phyloP scores from a whole-genome alignment of 2,329 filamentous ascomycete species.

The Raffaelea albimanens region DNA sequence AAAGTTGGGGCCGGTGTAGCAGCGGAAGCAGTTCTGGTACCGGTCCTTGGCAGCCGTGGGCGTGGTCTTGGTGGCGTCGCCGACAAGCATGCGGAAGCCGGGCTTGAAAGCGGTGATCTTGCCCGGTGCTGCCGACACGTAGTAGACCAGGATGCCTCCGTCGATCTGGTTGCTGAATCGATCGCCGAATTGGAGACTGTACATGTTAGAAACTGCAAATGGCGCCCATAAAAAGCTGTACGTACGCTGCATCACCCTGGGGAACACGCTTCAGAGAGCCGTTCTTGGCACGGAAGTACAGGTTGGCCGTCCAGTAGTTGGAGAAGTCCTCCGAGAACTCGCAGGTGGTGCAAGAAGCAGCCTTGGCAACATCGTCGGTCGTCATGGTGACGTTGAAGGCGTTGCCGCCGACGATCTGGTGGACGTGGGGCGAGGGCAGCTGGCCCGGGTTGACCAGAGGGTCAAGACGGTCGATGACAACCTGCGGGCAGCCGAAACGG shows the following conservation, averaged over 20 bases:
- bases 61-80: slow-evolving; percentile 27
- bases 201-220: too few species aligned
- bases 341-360: slow-evolving; percentile 9
- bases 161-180: slow-evolving; percentile 30
- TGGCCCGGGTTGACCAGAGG: slow-evolving; percentile 13
- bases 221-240: slow-evolving; percentile 19
- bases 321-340: slow-evolving; percentile 10
- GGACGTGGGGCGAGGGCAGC: slow-evolving; percentile 9
- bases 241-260: slow-evolving; percentile 46
- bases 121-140: slow-evolving; percentile 31
- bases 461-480: slow-evolving; percentile 11
- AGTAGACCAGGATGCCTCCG: slow-evolving; percentile 36
- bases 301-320: slow-evolving; percentile 12
- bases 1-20: slow-evolving; percentile 34
- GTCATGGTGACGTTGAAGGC: slow-evolving; percentile 10
- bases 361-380: slow-evolving; percentile 2
- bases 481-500: slow-evolving; percentile 11
- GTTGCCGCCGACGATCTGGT: slow-evolving; percentile 13
- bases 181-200: slow-evolving; percentile 28
- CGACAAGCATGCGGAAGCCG: slow-evolving; percentile 39
- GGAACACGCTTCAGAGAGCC: slow-evolving; percentile 26
- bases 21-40: slow-evolving; percentile 32
- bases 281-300: slow-evolving; percentile 15
- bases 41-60: slow-evolving; percentile 20
- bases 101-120: slow-evolving; percentile 35